Evolutionary conservation across 257 asterid species (phyloP).

Genomic region (Phtheirospermum japonicum): DNA sequence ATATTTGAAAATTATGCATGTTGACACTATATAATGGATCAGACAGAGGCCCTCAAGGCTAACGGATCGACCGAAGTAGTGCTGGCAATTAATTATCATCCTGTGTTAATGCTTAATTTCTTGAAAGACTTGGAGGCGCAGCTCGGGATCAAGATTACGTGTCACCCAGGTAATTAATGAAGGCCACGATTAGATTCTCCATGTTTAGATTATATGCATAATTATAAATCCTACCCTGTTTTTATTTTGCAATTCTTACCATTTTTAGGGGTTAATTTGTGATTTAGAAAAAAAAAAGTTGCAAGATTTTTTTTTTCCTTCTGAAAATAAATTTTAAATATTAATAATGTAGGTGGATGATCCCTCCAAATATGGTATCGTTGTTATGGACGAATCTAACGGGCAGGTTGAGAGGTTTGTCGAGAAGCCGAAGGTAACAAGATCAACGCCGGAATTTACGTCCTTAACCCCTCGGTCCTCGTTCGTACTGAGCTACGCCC

Average conservation of each 20-base stretch:
- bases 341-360: constrained; percentile 65
- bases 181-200: neutral
- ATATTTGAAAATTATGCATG: too few species aligned
- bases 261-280: too few species aligned
- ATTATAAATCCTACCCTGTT: too few species aligned
- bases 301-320: too few species aligned
- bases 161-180: constrained; percentile 76
- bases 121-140: constrained; percentile 83
- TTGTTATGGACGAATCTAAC: constrained; percentile 69
- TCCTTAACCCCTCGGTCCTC: constrained; percentile 78
- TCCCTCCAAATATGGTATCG: constrained; percentile 92
- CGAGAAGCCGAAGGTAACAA: constrained; percentile 98
- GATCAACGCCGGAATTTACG: constrained; percentile 94
- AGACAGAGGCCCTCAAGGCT: too few species aligned
- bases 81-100: too few species aligned
- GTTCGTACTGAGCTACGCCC: constrained; percentile 82
- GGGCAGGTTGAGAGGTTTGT: constrained; percentile 86
- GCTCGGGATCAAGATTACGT: constrained; percentile 85
- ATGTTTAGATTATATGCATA: too few species aligned
- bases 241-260: too few species aligned
- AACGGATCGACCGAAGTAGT: too few species aligned
- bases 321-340: neutral
- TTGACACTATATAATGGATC: too few species aligned
- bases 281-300: too few species aligned
- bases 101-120: constrained; percentile 93